phyloP scores from a whole-genome alignment of 2,329 filamentous ascomycete genomes.

The Fusarium subglutinans region DNA sequence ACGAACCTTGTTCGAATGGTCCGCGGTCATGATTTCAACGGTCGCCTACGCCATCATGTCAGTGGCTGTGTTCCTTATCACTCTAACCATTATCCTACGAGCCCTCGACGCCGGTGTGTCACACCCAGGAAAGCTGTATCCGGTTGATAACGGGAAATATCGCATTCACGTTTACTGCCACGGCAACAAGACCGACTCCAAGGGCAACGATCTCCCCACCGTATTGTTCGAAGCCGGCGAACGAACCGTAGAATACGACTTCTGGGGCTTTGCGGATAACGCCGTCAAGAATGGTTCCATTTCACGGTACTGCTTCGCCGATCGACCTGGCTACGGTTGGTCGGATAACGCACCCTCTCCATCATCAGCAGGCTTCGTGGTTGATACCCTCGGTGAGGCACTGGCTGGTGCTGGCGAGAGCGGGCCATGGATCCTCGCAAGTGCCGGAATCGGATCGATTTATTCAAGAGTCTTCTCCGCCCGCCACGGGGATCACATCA shows the following conservation, averaged over 20 bases:
- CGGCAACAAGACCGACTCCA: conserved; percentile 71
- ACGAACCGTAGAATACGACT: conserved; percentile 77
- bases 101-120: conserved; percentile 79
- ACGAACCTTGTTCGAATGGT: conserved; percentile 84
- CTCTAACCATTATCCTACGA: conserved; percentile 80
- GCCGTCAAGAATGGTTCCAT: conserved; percentile 84
- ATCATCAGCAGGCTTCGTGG: conserved; percentile 91
- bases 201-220: conserved; percentile 72
- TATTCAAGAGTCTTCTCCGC: conserved; percentile 93
- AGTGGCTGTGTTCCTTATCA: conserved; percentile 76
- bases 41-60: conserved; percentile 75
- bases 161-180: conserved; percentile 83
- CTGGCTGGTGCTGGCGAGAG: conserved; percentile 81
- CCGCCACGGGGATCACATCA: conserved; percentile 78
- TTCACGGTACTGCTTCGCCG: conserved; percentile 91
- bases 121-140: conserved; percentile 78
- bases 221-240: conserved; percentile 88
- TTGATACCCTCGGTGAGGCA: conserved; percentile 87
- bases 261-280: conserved; percentile 82
- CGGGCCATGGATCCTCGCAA: conserved; percentile 89
- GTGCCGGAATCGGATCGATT: conserved; percentile 85
- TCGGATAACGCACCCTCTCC: conserved; percentile 93
- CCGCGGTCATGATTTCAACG: conserved; percentile 79
- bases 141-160: conserved; percentile 86
- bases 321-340: conserved; percentile 89